Conservation (phyloP, 495 filamentous ascomycete genomes). For the Penicillium bovifimosum region DNA sequence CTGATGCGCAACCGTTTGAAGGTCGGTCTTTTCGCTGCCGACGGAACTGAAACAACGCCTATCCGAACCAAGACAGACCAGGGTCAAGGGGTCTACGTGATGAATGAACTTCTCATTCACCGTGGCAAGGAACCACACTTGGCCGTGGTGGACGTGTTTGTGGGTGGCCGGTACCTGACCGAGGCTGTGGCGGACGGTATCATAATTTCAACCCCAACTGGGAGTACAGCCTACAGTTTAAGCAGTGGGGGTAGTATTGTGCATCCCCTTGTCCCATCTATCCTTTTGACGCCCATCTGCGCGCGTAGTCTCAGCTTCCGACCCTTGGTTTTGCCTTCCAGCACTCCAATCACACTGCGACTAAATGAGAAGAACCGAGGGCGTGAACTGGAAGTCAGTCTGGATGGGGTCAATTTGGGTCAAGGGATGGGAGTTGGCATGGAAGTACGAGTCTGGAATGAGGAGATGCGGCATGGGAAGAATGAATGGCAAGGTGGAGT, state of each 20-base stretch:
- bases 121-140: constrained; percentile 85
- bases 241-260: constrained; percentile 90
- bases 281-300: constrained; percentile 91
- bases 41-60: constrained; percentile 43
- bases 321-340: constrained; percentile 80
- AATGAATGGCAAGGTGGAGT: constrained; percentile 59
- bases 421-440: constrained; percentile 69
- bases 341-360: constrained; percentile 75
- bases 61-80: constrained; percentile 38
- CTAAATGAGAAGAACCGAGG: constrained; percentile 79
- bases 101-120: constrained; percentile 94
- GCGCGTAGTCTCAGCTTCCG: constrained; percentile 87
- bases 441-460: constrained; percentile 83
- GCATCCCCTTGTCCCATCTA: constrained; percentile 80
- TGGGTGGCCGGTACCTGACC: constrained; percentile 80
- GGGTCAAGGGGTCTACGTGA: constrained; percentile 63
- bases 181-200: constrained; percentile 93
- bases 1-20: constrained; percentile 81
- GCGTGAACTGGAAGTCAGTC: constrained; percentile 78
- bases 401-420: constrained; percentile 73
- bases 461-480: constrained; percentile 61
- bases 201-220: constrained; percentile 88
- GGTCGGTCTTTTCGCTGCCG: constrained; percentile 67
- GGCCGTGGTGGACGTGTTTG: constrained; percentile 79
- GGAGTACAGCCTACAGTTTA: constrained; percentile 92